phyloP scores from a whole-genome alignment of 129 eudicot species.

The Glebionis coronaria region DNA sequence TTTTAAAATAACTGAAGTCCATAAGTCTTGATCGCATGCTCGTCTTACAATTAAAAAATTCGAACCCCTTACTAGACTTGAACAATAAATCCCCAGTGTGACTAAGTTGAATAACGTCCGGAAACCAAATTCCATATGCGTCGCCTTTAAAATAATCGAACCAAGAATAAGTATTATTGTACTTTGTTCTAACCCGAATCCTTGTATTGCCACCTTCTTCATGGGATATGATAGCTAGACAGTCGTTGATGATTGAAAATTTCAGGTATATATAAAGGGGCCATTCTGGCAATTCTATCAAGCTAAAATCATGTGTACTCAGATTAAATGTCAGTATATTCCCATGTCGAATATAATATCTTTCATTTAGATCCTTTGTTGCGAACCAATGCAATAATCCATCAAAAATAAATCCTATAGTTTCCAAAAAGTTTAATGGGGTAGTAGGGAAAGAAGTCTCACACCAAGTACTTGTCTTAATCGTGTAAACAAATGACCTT shows the following conservation, averaged over 20 bases:
- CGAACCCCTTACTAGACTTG: not conserved
- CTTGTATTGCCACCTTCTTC: no score
- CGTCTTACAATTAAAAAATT: not conserved
- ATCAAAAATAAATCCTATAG: not conserved
- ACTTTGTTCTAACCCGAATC: not conserved
- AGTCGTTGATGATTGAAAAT: no score
- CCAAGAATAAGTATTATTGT: not conserved
- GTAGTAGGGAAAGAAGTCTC: not conserved
- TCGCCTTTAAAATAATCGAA: no score
- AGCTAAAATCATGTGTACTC: not conserved
- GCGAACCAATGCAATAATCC: not conserved
- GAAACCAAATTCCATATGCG: no score
- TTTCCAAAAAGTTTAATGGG: no score
- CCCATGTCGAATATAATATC: not conserved
- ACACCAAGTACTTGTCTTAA: not conserved
- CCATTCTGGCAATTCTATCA: not conserved
- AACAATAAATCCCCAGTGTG: not conserved
- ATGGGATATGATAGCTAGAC: no score
- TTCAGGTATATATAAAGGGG: not conserved
- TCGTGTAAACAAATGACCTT: not conserved
- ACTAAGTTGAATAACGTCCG: not conserved
- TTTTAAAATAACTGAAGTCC: not conserved
- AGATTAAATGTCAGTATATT: not conserved
- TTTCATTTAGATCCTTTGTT: not conserved
- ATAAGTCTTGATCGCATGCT: not conserved